Evolutionary conservation across 768 basidiomycete species (phyloP).

Genomic region (Phanerodontia chrysosporium): DNA sequence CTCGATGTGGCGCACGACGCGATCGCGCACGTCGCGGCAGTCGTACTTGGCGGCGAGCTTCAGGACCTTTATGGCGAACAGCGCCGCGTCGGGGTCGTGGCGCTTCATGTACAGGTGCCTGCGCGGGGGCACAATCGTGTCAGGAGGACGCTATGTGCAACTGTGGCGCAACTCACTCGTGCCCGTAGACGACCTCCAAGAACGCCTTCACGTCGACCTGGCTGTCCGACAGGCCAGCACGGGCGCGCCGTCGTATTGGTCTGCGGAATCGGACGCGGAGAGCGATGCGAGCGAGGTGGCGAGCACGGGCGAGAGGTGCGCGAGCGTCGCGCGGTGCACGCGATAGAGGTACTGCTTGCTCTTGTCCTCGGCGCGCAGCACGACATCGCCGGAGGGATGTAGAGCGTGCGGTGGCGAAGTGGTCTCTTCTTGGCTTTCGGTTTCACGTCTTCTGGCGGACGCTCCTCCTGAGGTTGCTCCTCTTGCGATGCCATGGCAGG

Average conservation of each 20-base stretch:
- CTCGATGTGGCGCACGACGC: background rate
- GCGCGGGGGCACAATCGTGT: background rate
- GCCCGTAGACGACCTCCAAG: slow-evolving; percentile 1
- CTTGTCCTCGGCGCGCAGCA: background rate
- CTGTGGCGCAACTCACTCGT: background rate
- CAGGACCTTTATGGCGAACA: background rate
- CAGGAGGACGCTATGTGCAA: background rate
- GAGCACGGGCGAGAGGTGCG: slow-evolving; percentile 10
- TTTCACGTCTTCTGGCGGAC: too few relatives aligned
- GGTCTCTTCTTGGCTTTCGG: too few relatives aligned
- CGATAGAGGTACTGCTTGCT: background rate
- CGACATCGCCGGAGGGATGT: slow-evolving; percentile 9
- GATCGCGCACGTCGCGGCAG: background rate
- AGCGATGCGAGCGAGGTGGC: slow-evolving; percentile 1
- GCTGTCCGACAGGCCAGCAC: slow-evolving; percentile 1
- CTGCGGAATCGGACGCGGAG: background rate
- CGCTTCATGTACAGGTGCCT: background rate
- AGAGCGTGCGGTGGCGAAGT: background rate
- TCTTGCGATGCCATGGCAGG: too few relatives aligned
- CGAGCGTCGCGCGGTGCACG: slow-evolving; percentile 6
- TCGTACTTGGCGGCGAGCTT: background rate
- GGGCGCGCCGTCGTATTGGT: slow-evolving; percentile 1
- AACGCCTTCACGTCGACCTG: background rate
- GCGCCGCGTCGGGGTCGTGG: background rate
- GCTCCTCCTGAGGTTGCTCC: too few relatives aligned